A percentile compares a stretch with the other conserved stretches of the same genome.
Evolutionary conservation across 352 stramenopile genomes (phyloP).

Genomic region (Phytophthora cajani): DNA sequence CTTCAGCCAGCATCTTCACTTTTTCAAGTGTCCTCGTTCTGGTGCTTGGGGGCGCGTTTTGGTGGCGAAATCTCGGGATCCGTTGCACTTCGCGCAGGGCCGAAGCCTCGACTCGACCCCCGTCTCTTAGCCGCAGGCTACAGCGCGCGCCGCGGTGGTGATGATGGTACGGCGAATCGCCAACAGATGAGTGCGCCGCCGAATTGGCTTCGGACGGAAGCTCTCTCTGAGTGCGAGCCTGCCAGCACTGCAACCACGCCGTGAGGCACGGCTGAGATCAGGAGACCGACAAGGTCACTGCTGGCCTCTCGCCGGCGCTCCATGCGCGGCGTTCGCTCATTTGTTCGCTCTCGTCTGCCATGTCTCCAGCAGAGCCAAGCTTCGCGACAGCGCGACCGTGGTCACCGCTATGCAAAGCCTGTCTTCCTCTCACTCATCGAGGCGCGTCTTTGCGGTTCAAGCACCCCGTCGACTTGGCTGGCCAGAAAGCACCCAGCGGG

Average conservation of each 20-base stretch:
- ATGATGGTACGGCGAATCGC: conserved; percentile 18
- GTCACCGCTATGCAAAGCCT: conserved; percentile 9
- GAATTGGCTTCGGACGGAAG: conserved; percentile 16
- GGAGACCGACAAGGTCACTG: conserved; percentile 1
- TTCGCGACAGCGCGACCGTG: conserved; percentile 9
- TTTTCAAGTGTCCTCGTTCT: neutral
- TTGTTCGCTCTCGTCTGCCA: conserved; percentile 7
- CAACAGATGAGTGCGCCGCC: conserved; percentile 23
- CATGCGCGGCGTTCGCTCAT: conserved; percentile 6
- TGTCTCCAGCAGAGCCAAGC: neutral
- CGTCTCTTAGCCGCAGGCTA: conserved; percentile 19
- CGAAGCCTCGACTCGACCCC: neutral
- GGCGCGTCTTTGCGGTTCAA: conserved; percentile 22
- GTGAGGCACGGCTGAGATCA: conserved; percentile 1
- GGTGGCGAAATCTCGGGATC: conserved; percentile 20
- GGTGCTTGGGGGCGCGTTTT: conserved; percentile 14
- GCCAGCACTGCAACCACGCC: conserved; percentile 17
- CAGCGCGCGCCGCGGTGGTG: conserved; percentile 9
- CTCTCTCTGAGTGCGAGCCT: neutral
- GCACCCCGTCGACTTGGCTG: conserved; percentile 1
- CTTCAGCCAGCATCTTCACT: neutral
- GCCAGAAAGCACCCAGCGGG: neutral
- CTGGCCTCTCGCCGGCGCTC: conserved; percentile 15
- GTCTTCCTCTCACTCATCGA: conserved; percentile 14
- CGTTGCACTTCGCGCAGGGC: neutral